phyloP scores from a whole-genome alignment of 2,329 filamentous ascomycete species.

The Monosporascus cannonballus region DNA sequence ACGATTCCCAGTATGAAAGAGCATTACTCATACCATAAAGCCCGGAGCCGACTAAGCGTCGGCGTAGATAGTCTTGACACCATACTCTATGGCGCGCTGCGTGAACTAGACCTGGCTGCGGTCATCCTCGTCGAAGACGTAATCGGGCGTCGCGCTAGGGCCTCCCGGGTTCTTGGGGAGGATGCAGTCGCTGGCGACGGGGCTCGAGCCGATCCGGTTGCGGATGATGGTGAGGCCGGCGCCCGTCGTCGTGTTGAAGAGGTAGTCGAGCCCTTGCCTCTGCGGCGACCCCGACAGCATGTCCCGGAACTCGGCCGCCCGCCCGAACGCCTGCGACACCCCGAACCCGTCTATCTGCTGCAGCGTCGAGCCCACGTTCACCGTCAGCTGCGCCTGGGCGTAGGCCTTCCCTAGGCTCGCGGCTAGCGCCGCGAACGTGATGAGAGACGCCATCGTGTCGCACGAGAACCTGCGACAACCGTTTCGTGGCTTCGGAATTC shows the following conservation, averaged over 20 bases:
- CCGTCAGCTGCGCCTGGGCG: slow-evolving; percentile 21
- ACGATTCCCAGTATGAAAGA: too few relatives aligned
- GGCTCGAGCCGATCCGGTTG: slow-evolving; percentile 39
- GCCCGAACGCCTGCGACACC: slow-evolving; percentile 41
- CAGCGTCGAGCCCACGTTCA: slow-evolving; percentile 20
- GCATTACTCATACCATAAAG: slow-evolving; percentile 31
- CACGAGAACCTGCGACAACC: too few relatives aligned
- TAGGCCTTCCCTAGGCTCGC: slow-evolving; percentile 5
- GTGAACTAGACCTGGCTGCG: slow-evolving; percentile 45
- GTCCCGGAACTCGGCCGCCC: slow-evolving; percentile 34
- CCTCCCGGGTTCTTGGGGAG: slow-evolving; percentile 37
- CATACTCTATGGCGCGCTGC: slow-evolving; percentile 38
- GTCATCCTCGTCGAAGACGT: slow-evolving; percentile 40
- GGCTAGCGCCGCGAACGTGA: slow-evolving; percentile 5
- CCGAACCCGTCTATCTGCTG: slow-evolving; percentile 42
- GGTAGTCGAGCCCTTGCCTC: slow-evolving; percentile 34
- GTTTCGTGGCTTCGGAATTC: too few relatives aligned
- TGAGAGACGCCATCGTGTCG: slow-evolving; percentile 4
- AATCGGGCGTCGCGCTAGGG: slow-evolving; percentile 33
- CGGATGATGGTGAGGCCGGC: slow-evolving; percentile 45
- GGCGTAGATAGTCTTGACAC: slow-evolving; percentile 32
- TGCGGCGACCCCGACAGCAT: slow-evolving; percentile 23
- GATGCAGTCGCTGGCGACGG: slow-evolving; percentile 27
- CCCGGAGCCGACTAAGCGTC: slow-evolving; percentile 42
- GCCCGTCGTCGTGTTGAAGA: slow-evolving; percentile 38